These are phyloP conservation scores for Pseudocercospora eumusae DNA, from an alignment of 2,329 filamentous ascomycete species.

Conservation along the genomic window DNA sequence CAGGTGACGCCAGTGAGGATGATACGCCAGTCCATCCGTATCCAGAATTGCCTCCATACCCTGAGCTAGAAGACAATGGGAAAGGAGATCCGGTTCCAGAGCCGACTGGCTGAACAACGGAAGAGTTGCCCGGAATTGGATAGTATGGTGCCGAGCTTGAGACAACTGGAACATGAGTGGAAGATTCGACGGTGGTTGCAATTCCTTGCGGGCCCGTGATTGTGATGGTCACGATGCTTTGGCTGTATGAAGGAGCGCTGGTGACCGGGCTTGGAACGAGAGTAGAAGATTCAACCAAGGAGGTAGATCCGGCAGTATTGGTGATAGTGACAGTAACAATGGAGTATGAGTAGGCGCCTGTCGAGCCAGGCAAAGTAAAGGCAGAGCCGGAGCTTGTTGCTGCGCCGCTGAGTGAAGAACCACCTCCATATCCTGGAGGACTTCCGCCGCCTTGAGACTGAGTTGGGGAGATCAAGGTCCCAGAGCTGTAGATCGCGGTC, in stretches of 20 bases:
- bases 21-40: conserved; percentile 10
- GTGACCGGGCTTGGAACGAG: conserved; percentile 12
- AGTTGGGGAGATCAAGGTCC: conserved; percentile 21
- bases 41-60: conserved; percentile 11
- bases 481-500: conserved; percentile 7
- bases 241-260: conserved; percentile 19
- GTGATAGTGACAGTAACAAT: conserved; percentile 27
- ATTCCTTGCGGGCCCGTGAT: conserved; percentile 19
- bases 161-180: conserved; percentile 17
- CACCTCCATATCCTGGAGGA: conserved; percentile 22
- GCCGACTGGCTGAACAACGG: conserved; percentile 10
- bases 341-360: conserved; percentile 23
- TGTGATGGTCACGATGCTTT: conserved; percentile 21
- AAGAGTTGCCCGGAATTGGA: conserved; percentile 19
- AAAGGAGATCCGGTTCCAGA: conserved; percentile 15
- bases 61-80: conserved; percentile 7
- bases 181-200: conserved; percentile 19
- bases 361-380: conserved; percentile 23
- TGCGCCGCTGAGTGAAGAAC: conserved; percentile 9
- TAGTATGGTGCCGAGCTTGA: conserved; percentile 18
- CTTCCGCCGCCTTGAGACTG: conserved; percentile 11
- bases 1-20: conserved; percentile 13
- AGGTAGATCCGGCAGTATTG: conserved; percentile 11
- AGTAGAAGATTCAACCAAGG: conserved; percentile 13
- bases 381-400: conserved; percentile 16